Evolutionary conservation across 176 grass and related monocot species (phyloP).

Genomic region (Aechmea fasciata): DNA sequence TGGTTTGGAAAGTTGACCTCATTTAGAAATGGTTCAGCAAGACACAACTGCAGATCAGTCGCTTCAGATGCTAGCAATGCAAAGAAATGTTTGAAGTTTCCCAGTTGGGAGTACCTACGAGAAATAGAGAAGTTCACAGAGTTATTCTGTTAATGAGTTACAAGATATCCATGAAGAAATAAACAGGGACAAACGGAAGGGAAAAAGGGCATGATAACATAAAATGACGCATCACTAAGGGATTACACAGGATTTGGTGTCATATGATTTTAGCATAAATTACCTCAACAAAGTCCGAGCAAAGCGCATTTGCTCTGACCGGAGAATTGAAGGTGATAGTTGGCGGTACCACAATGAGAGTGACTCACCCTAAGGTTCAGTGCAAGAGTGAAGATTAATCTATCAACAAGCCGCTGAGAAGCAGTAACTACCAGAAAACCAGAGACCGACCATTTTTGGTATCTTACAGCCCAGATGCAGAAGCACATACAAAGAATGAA

Average conservation of each 20-base stretch:
- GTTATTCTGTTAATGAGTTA: neutral
- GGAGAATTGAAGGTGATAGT: slow-evolving; percentile 39
- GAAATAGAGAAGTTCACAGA: slow-evolving; percentile 7
- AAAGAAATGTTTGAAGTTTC: slow-evolving; percentile 96
- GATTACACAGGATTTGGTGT: neutral
- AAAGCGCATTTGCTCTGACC: slow-evolving; percentile 75
- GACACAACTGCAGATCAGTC: slow-evolving; percentile 59
- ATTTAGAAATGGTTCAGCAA: slow-evolving; percentile 86
- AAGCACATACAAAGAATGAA: slow-evolving; percentile 83
- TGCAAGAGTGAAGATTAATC: slow-evolving; percentile 9
- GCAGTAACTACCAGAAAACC: slow-evolving; percentile 6
- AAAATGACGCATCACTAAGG: neutral
- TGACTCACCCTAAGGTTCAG: slow-evolving; percentile 49
- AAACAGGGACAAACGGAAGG: neutral
- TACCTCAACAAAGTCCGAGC: slow-evolving; percentile 80
- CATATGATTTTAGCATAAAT: slow-evolving; percentile 6
- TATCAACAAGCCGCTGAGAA: slow-evolving; percentile 1
- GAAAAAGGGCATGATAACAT: neutral
- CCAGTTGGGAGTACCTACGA: slow-evolving; percentile 56
- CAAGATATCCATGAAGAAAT: neutral
- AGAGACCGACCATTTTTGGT: slow-evolving; percentile 55
- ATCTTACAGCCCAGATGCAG: slow-evolving; percentile 70
- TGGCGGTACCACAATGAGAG: slow-evolving; percentile 81
- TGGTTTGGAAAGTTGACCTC: slow-evolving; percentile 34
- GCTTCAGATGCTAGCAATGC: slow-evolving; percentile 47